Conservation (phyloP, 768 basidiomycete genomes). For the Favolaschia claudopus region DNA sequence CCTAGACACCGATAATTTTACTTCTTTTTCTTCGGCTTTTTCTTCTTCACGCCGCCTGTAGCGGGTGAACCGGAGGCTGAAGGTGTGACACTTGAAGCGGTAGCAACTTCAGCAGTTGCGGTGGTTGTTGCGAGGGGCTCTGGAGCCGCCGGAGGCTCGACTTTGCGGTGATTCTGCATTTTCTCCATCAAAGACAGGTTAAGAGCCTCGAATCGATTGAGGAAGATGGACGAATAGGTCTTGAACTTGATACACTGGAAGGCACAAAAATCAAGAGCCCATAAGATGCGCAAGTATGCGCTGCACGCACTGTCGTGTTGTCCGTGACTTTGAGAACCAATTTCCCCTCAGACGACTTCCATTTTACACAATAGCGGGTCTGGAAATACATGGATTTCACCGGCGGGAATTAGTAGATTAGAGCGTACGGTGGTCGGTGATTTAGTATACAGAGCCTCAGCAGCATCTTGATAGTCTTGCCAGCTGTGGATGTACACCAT, state of each 20-base stretch:
- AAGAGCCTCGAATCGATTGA: constrained; percentile 95
- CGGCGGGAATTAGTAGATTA: not conserved
- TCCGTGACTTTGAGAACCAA: constrained; percentile 95
- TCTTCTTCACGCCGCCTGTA: constrained; percentile 80
- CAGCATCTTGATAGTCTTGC: constrained; percentile 91
- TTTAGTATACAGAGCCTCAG: constrained; percentile 82
- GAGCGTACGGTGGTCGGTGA: constrained; percentile 75
- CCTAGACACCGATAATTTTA: too few species aligned
- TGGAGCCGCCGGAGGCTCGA: constrained; percentile 30
- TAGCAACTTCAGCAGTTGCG: constrained; percentile 39
- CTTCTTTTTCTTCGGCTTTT: constrained; percentile 86
- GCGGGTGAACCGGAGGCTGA: constrained; percentile 41
- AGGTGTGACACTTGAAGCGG: constrained; percentile 41
- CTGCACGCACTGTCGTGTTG: constrained; percentile 81
- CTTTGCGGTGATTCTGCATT: constrained; percentile 72
- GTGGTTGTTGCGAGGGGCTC: constrained; percentile 27
- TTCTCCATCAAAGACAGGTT: constrained; percentile 87
- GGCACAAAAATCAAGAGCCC: not conserved
- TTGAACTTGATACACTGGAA: constrained; percentile 94
- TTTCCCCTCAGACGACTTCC: constrained; percentile 84
- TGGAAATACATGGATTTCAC: constrained; percentile 41
- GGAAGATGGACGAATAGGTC: constrained; percentile 91
- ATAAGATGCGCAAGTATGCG: not conserved
- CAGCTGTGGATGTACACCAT: constrained; percentile 93
- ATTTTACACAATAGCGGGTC: constrained; percentile 94